Percentiles rank a stretch among this genome's conserved stretches.
Conservation (phyloP, 2,329 filamentous ascomycete genomes). For the Alternaria longipes region DNA sequence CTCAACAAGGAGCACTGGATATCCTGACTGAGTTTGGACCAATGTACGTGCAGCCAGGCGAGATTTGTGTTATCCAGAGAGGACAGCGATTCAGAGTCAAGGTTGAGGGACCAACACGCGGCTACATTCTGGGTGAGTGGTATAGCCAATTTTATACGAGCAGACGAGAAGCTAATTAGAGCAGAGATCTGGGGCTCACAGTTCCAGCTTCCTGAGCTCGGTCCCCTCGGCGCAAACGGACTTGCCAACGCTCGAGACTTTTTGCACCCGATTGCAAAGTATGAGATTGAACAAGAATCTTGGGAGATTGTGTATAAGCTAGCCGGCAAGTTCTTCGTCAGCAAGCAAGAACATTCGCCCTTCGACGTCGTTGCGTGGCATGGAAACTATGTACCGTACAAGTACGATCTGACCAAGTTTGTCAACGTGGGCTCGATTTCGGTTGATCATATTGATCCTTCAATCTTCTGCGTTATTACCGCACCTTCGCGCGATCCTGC, state of each 20-base stretch:
- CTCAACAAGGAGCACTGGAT: slow-evolving; percentile 77
- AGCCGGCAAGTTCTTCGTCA: slow-evolving; percentile 71
- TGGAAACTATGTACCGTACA: slow-evolving; percentile 78
- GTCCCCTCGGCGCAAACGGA: slow-evolving; percentile 52
- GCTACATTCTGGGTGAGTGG: slow-evolving; percentile 70
- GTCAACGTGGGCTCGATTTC: slow-evolving; percentile 77
- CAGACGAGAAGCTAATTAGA: slow-evolving; percentile 8
- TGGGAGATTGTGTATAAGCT: slow-evolving; percentile 61
- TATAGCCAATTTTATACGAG: not conserved
- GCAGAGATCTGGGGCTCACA: slow-evolving; percentile 52
- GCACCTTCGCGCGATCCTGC: slow-evolving; percentile 65
- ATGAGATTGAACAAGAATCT: slow-evolving; percentile 60
- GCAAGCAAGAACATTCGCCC: slow-evolving; percentile 73
- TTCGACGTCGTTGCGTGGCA: slow-evolving; percentile 86
- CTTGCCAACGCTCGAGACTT: slow-evolving; percentile 67
- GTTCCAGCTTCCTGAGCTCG: slow-evolving; percentile 52
- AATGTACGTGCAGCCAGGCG: slow-evolving; percentile 78
- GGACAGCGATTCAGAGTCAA: slow-evolving; percentile 77
- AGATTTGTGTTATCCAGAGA: slow-evolving; percentile 79
- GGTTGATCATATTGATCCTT: slow-evolving; percentile 80
- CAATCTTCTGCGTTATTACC: slow-evolving; percentile 75
- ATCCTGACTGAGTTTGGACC: slow-evolving; percentile 80
- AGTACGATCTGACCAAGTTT: slow-evolving; percentile 82
- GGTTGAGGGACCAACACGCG: slow-evolving; percentile 70
- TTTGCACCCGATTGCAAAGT: slow-evolving; percentile 74